Conservation (phyloP, 495 filamentous ascomycete species). For the Trichoderma gamsii region DNA sequence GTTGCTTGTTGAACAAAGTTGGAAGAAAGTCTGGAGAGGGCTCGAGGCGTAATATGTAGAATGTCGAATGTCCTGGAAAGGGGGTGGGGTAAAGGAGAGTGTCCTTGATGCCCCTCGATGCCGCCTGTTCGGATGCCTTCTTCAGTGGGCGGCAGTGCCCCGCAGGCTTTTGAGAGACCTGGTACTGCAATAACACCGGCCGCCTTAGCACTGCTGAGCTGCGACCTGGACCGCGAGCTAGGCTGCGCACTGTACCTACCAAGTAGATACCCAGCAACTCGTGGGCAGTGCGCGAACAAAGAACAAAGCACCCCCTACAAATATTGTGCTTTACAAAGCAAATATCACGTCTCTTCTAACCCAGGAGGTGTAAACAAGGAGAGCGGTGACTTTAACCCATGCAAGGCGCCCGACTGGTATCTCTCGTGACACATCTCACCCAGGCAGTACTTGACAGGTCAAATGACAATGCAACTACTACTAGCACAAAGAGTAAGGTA, state of each 20-base stretch:
- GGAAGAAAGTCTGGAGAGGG: conserved; percentile 8
- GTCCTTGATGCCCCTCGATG: conserved; percentile 14
- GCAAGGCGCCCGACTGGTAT: neutral
- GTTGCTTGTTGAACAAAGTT: neutral
- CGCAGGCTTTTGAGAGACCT: neutral
- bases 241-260: neutral
- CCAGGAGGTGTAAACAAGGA: neutral
- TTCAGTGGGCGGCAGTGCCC: neutral
- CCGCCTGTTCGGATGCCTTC: neutral
- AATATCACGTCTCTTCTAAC: neutral
- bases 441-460: no score
- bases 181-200: conserved; percentile 7
- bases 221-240: neutral
- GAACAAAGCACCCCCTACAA: neutral
- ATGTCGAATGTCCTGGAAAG: conserved; percentile 11
- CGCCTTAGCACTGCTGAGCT: neutral
- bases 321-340: neutral
- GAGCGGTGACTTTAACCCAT: neutral
- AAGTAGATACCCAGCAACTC: neutral
- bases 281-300: neutral
- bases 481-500: no score
- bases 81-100: conserved; percentile 14
- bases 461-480: no score
- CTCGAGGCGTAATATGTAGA: conserved; percentile 19
- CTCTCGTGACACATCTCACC: neutral